Conservation (phyloP, 441 rosid species). For the Populus hybrid region DNA sequence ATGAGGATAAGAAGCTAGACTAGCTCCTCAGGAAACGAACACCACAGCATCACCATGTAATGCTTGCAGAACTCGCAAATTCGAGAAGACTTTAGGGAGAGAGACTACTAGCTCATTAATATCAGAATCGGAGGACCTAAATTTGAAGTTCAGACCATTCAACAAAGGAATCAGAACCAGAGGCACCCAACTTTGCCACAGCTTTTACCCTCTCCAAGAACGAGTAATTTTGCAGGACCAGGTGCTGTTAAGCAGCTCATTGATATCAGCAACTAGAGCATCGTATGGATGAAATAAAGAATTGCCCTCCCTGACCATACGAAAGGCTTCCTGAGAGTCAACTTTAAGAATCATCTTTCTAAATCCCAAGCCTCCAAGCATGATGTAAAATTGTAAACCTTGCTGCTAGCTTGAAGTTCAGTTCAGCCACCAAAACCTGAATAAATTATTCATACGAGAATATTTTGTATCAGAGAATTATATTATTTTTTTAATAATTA, state of each 20-base stretch:
- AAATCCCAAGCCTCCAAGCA: neutral
- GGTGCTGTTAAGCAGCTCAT: neutral
- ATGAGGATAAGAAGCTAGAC: neutral
- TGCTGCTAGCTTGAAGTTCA: neutral
- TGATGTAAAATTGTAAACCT: neutral
- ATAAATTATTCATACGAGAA: no score
- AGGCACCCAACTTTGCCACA: neutral
- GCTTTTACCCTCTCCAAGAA: neutral
- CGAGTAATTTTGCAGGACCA: neutral
- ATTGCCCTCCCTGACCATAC: neutral
- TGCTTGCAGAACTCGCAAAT: neutral
- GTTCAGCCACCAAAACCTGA: neutral
- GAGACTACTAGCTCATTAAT: neutral
- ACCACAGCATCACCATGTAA: neutral
- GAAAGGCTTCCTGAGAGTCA: neutral
- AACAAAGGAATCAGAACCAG: neutral
- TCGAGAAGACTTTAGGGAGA: neutral
- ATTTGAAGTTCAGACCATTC: no score
- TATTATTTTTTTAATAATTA: no score
- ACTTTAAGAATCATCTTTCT: neutral
- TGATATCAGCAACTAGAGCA: no score
- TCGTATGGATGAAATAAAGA: neutral
- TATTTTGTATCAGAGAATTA: no score
- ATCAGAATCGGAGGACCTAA: no score
- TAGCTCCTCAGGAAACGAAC: neutral